phyloP scores from a whole-genome alignment of 139 green algal genomes.

The Volvox reticuliferus region DNA sequence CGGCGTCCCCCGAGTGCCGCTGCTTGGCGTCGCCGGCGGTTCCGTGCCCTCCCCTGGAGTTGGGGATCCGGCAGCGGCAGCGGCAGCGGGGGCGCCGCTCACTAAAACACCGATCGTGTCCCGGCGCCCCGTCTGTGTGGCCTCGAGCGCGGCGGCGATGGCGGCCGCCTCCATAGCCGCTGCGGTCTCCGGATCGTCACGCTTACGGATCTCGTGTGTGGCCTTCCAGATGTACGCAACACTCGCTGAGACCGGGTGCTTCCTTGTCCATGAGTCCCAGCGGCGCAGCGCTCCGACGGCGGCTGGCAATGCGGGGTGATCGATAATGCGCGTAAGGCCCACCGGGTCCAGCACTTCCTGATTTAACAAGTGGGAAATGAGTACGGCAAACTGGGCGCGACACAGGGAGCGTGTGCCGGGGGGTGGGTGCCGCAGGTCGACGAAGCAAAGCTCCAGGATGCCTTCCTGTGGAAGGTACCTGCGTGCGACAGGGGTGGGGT shows the following conservation, averaged over 20 bases:
- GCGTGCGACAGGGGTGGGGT: background rate
- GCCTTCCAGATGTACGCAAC: slow-evolving; percentile 22
- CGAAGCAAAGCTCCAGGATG: slow-evolving; percentile 62
- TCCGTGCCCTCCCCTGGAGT: background rate
- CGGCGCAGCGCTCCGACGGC: slow-evolving; percentile 8
- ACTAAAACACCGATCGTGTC: background rate
- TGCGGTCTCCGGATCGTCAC: background rate
- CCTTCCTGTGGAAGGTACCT: slow-evolving; percentile 40
- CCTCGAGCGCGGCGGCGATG: background rate
- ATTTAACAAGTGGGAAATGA: slow-evolving; percentile 46
- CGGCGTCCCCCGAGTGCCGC: background rate
- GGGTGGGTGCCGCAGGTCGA: slow-evolving; percentile 61
- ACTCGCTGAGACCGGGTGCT: slow-evolving; percentile 21
- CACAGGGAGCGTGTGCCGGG: slow-evolving; percentile 10
- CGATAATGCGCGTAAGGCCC: slow-evolving; percentile 26
- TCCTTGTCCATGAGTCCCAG: slow-evolving; percentile 17
- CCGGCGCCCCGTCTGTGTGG: too few species aligned
- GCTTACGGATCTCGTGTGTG: background rate
- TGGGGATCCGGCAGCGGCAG: background rate
- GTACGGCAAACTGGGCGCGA: slow-evolving; percentile 50
- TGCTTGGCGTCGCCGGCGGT: background rate
- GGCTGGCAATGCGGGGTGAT: background rate
- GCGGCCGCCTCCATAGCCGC: background rate
- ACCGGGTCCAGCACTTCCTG: slow-evolving; percentile 47
- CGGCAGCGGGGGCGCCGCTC: background rate